phyloP scores from a whole-genome alignment of 1,139 yeast species.

The Insectozyma bohioensis region DNA sequence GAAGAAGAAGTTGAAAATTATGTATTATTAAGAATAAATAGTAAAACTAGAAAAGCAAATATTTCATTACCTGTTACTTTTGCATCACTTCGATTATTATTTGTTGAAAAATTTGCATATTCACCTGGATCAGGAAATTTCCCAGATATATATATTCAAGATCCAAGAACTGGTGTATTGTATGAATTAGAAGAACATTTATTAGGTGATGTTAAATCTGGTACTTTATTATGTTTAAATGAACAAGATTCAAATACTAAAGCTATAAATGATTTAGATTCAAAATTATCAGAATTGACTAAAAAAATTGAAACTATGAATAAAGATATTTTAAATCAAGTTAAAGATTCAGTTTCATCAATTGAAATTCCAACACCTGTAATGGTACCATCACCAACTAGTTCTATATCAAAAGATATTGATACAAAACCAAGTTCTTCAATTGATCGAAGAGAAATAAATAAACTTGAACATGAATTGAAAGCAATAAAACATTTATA shows the following conservation, averaged over 20 bases:
- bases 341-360: conserved; percentile 23
- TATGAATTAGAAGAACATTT: conserved; percentile 80
- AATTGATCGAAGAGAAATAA: conserved; percentile 10
- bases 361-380: conserved; percentile 22
- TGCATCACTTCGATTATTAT: conserved; percentile 67
- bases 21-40: conserved; percentile 36
- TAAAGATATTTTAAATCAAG: conserved; percentile 21
- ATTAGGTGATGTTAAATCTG: conserved; percentile 57
- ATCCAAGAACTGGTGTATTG: conserved; percentile 55
- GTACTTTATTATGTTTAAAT: conserved; percentile 59
- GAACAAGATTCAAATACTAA: conserved; percentile 27
- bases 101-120: conserved; percentile 85
- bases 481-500: conserved; percentile 65
- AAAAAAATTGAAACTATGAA: conserved; percentile 29
- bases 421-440: conserved; percentile 1
- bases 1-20: conserved; percentile 3
- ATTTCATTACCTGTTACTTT: conserved; percentile 54
- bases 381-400: not conserved
- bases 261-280: conserved; percentile 18
- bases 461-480: conserved; percentile 52
- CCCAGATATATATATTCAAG: conserved; percentile 81
- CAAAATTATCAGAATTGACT: conserved; percentile 30
- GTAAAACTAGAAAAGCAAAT: conserved; percentile 19
- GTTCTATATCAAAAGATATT: conserved; percentile 1
- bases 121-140: conserved; percentile 70